Evolutionary conservation across 768 basidiomycete genomes (phyloP), one percentile per base, ranked within the genome.

Genomic region (Tylopilus cervinicoccineus): DNA sequence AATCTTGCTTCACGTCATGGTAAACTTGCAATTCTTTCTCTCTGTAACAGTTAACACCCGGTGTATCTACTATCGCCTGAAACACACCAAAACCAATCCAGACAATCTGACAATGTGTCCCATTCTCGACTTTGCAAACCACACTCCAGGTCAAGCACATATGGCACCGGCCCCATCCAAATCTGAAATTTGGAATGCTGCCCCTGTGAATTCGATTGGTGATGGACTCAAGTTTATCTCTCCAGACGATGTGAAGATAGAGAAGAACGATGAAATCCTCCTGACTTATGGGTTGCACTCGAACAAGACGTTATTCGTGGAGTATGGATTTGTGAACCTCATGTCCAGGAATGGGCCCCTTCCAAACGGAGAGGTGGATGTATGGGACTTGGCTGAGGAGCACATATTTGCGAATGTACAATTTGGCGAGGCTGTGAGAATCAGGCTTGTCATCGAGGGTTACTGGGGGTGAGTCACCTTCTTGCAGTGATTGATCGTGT

Each of bases 41-140:
- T 40, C 17, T 20, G 19, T 29, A 41, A 54, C 57, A 93, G 92
- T 96, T 48, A 98, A 98, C 65, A 97, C 94, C 6, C 82, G 95
- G 40, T 93, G 88, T 63, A 80, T 97, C 19, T 93, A 81, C 65
- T 79, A 82, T 62, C 83, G 78, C 51, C 65, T 84, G 36, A 77
- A 72, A 54, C 58, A 68, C 24, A 61, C 66, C 16, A 72, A 67
- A 41, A 73, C 76, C 11, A 74, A 84, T 56, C 74, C 79, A 24
- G 80, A 92, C 63, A 93, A 95, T 60, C 68, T 93, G 50, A 89
- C 93, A 0, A 74, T 98, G 49, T 89, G 88, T 51, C 95, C 95
- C 9, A 74, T 96, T 28, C 73, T 96, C 44, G 95, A 98, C 69
- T 86, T 97, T 52, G 90, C 90, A 13, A 96, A 96, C 57, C 93